These are phyloP conservation scores for Mrakia frigida DNA, from an alignment of 768 basidiomycete genomes.

Conservation along the genomic window DNA sequence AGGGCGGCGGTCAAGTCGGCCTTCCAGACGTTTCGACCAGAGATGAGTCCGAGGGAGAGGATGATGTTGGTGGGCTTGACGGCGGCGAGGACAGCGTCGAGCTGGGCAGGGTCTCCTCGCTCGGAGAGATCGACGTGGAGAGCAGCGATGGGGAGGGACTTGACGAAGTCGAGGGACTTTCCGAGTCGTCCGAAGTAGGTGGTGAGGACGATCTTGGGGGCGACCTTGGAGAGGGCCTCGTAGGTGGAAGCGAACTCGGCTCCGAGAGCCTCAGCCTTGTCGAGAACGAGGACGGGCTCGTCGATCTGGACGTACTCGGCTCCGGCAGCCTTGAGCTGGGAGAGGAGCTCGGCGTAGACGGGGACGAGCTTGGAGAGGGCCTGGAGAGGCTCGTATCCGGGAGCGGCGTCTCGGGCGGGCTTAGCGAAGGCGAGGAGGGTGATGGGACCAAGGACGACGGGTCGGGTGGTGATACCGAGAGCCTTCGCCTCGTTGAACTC, in stretches of 20 bases:
- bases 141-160: conserved; percentile 86
- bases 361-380: conserved; percentile 84
- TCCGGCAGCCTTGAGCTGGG: conserved; percentile 86
- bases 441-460: conserved; percentile 90
- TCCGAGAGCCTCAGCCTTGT: conserved; percentile 68
- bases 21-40: conserved; percentile 99
- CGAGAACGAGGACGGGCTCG: conserved; percentile 92
- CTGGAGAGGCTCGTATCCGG: conserved; percentile 83
- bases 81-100: conserved; percentile 72
- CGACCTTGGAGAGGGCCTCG: conserved; percentile 67
- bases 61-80: conserved; percentile 73
- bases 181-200: conserved; percentile 98
- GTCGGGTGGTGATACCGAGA: conserved; percentile 81
- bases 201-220: conserved; percentile 87
- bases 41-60: conserved; percentile 91
- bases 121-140: conserved; percentile 89
- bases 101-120: conserved; percentile 77
- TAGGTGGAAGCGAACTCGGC: conserved; percentile 76
- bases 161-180: conserved; percentile 76
- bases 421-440: conserved; percentile 94
- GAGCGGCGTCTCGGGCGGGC: conserved; percentile 71
- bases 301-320: conserved; percentile 94
- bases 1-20: conserved; percentile 79
- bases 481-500: conserved; percentile 93
- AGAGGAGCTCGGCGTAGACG: conserved; percentile 81